A percentile compares a stretch with the other conserved stretches of the same genome.
Evolutionary conservation across 208 protist species (phyloP).

Genomic region (Trypanosomatidae sp.): DNA sequence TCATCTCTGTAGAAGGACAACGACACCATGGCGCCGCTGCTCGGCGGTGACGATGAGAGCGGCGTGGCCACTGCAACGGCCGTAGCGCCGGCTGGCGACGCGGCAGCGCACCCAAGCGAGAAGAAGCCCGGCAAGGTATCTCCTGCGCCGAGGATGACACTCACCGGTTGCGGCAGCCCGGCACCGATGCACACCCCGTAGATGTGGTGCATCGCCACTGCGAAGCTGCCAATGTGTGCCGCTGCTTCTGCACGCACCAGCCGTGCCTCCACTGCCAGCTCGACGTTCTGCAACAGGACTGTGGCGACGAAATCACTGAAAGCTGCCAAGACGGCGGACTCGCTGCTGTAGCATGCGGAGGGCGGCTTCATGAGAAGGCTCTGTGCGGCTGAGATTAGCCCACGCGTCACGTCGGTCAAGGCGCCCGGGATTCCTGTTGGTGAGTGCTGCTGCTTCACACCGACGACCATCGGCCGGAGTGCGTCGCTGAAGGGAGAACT

Average conservation of each 20-base stretch:
- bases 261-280: slow-evolving; percentile 54
- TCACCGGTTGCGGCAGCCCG: slow-evolving; percentile 37
- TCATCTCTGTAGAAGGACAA: slow-evolving; percentile 23
- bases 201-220: slow-evolving; percentile 57
- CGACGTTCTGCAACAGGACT: slow-evolving; percentile 40
- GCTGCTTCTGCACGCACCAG: slow-evolving; percentile 66
- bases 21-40: background rate
- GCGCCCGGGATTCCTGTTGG: slow-evolving; percentile 25
- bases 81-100: background rate
- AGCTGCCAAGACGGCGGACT: slow-evolving; percentile 36
- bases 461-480: background rate
- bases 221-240: slow-evolving; percentile 48
- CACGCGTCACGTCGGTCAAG: slow-evolving; percentile 43
- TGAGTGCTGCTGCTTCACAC: background rate
- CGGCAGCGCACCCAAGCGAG: slow-evolving; percentile 22
- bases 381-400: slow-evolving; percentile 54
- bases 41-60: background rate
- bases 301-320: slow-evolving; percentile 71
- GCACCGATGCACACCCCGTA: slow-evolving; percentile 54
- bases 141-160: slow-evolving; percentile 17
- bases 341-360: slow-evolving; percentile 33
- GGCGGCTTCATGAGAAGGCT: slow-evolving; percentile 37
- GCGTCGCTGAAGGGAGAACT: background rate
- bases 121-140: slow-evolving; percentile 19
- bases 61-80: background rate